phyloP scores from a whole-genome alignment of 148 eudicot species.

The Chenopodium suecicum region DNA sequence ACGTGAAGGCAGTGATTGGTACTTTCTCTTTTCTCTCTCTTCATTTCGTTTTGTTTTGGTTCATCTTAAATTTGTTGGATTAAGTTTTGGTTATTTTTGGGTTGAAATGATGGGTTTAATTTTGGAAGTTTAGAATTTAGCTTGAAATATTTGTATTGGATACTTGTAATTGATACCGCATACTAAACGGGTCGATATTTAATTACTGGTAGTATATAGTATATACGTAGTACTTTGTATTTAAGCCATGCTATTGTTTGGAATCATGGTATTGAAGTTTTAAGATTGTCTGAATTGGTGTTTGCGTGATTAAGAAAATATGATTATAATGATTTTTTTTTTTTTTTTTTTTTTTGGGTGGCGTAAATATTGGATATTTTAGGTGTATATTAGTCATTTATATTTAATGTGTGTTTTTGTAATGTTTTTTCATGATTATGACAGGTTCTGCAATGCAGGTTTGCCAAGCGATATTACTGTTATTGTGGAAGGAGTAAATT shows the following conservation, averaged over 20 bases:
- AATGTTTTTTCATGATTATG: constrained; percentile 44
- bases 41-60: not conserved
- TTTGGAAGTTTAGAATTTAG: not conserved
- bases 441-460: constrained; percentile 89
- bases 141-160: not conserved
- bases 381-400: not conserved
- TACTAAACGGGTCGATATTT: no score
- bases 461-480: constrained; percentile 75
- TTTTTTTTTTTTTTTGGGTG: not conserved
- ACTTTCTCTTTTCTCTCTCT: constrained; percentile 22
- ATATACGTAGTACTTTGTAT: no score
- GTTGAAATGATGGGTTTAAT: constrained; percentile 7
- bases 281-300: no score
- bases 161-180: no score
- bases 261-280: no score
- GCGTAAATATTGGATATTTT: not conserved
- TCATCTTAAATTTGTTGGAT: not conserved
- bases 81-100: constrained; percentile 4
- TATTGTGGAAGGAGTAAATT: constrained; percentile 51
- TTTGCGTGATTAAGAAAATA: not conserved
- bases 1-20: constrained; percentile 78
- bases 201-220: no score
- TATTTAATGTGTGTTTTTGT: not conserved
- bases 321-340: no score
- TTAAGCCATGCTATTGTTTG: no score